phyloP scores from a whole-genome alignment of 2,329 filamentous ascomycete species.

The Aspergillus proliferans region DNA sequence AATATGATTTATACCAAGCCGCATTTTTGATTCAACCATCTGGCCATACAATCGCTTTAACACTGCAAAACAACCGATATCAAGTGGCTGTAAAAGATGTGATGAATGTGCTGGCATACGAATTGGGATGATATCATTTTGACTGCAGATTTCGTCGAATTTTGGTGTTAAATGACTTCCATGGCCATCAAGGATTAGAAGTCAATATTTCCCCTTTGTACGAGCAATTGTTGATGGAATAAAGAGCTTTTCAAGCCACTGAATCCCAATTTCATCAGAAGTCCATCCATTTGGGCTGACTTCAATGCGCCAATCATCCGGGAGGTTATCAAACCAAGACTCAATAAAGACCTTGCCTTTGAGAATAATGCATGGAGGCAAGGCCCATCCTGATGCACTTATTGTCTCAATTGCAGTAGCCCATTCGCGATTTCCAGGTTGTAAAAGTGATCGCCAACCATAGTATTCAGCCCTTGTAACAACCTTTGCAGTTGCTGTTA shows the following conservation, averaged over 20 bases:
- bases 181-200: background rate
- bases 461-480: too few relatives aligned
- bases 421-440: too few relatives aligned
- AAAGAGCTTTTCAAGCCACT: slow-evolving; percentile 22
- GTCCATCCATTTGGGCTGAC: slow-evolving; percentile 27
- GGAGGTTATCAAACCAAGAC: slow-evolving; percentile 4
- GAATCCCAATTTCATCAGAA: slow-evolving; percentile 27
- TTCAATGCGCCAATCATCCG: slow-evolving; percentile 2
- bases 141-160: too few relatives aligned
- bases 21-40: background rate
- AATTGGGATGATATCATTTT: too few relatives aligned
- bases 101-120: too few relatives aligned
- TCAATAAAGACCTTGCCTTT: slow-evolving; percentile 6
- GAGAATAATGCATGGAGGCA: slow-evolving; percentile 5
- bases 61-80: too few relatives aligned
- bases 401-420: too few relatives aligned
- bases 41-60: too few relatives aligned
- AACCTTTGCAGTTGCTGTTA: slow-evolving; percentile 1
- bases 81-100: too few relatives aligned
- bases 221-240: slow-evolving; percentile 20
- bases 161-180: too few relatives aligned
- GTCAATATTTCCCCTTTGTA: background rate
- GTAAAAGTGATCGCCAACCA: slow-evolving; percentile 1
- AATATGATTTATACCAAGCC: slow-evolving; percentile 1
- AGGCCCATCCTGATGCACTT: background rate